Base-by-base conservation (phyloP, 371 early-diverging fungal genomes). In the Mortierella sp. region DNA sequence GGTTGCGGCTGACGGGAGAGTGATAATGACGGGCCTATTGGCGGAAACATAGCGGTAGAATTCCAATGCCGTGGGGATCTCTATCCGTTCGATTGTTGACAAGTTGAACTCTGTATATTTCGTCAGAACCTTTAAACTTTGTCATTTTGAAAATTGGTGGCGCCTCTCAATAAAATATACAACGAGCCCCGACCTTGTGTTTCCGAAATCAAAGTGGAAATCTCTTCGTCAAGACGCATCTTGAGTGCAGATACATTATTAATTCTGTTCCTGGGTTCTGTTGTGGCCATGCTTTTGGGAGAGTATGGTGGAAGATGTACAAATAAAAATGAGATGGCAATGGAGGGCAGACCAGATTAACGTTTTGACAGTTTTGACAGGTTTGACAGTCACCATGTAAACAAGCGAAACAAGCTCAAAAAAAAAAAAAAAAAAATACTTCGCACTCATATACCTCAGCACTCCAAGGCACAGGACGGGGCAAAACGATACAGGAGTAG, bases 11-110 rank as follows among this genome's bases (percentile, higher is more conserved):
- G 66, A 55, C 22, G 68, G 76, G 70, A 85, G 75, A 8, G 69
- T 43, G 63, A 89, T 78, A 40, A 89, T 68, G 32, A 84, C 85
- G 5, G 89, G 89, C 8, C 75, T 66, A 54, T 87, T 86, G 5
- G 74, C 72, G 0, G 75, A 68, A 18, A 87, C 84, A 16, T 77
- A 77, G 20, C 88, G 88, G 22, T 81, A 68, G 63, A 89, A 89
- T 61, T 87, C 86, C 8, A 87, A 73, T 0, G 89, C 66, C 1
- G 87, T 84, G 20, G 89, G 89, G 20, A 81, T 24, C 14, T 75
- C 76, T 68, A 81, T 75, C 63, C 81, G 75, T 22, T 75, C 76
- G 18, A 81, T 61, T 37, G 72, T 69, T 5, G 81, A 75, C 12
- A 65, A 40, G 67, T 81, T 81, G 75, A 81, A 73, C 20, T 81